Base-by-base conservation (phyloP, 2,329 filamentous ascomycete genomes). In the Sporothrix schenckii region DNA sequence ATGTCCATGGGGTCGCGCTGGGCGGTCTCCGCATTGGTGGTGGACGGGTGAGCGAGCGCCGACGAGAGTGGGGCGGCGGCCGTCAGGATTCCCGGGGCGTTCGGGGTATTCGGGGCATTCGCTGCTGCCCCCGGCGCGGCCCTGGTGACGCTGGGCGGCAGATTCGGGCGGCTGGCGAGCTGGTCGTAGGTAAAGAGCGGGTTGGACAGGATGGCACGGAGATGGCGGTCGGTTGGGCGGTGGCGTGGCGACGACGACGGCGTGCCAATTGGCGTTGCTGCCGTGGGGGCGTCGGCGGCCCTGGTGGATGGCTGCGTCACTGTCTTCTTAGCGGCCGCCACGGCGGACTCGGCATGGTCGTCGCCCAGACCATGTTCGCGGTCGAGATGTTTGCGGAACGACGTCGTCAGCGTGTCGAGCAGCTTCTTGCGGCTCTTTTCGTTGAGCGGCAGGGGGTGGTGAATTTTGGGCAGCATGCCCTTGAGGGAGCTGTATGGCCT, bases 381-480 rank as follows among this genome's bases (percentile, higher is more conserved):
- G 74, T 88, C 86, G n/a, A 89, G 83, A 41, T 87, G 84, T 69
- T 82, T 82, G 67, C 86, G 83, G 76, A 89, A 89, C 2, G 86
- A 88, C 6, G 80, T 78, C 66, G 87, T 88, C 67, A 89, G 81
- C 47, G 83, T 81, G 69, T 87, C 81, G 72, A 88, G 84, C 10
- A 88, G 82, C 74, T 84, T 83, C 72, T 85, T 82, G 34, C 85
- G 84, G 70, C 87, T 84, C 69, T 81, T 80, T 56, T 80, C 78
- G 58, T 80, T 84, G 52, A 88, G 78, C 1, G 84, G 82, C 1
- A 85, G 77, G 7, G 86, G 86, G 63, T 87, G 84, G 75, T 88
- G 85, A 63, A 85, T 80, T 58, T 78, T 78, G 9, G 81, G 79
- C 69, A 85, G 78, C 69, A 84, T 76, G 70, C 78, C 76, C 76